Percentiles rank a stretch among this genome's conserved stretches.
Evolutionary conservation across 495 filamentous ascomycete genomes (phyloP).

Genomic region (Trichoderma asperelloides): DNA sequence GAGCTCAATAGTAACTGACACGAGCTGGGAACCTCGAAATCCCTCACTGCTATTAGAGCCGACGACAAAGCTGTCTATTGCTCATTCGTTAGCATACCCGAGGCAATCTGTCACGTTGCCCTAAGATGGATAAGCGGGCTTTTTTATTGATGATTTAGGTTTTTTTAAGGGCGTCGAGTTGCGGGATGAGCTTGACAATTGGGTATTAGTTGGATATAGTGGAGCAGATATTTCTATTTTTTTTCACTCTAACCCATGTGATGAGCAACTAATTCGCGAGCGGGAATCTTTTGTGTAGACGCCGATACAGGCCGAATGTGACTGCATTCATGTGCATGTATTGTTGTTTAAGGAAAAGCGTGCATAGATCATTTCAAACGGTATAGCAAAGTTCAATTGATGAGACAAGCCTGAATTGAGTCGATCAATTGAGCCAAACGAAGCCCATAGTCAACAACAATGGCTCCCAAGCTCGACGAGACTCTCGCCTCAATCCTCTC

Average conservation of each 20-base stretch:
- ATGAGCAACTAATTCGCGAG: not conserved
- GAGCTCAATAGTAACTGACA: not conserved
- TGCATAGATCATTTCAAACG: not conserved
- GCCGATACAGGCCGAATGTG: slow-evolving; percentile 4
- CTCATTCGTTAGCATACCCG: not conserved
- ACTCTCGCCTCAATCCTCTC: slow-evolving; percentile 19
- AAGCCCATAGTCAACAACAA: not conserved
- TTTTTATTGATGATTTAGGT: not conserved
- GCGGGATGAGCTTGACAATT: not conserved
- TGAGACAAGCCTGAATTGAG: not conserved
- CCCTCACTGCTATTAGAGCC: not conserved
- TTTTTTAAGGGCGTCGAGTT: not conserved
- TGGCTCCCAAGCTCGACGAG: slow-evolving; percentile 14
- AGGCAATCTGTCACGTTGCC: not conserved
- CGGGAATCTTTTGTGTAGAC: not conserved
- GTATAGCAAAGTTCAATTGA: slow-evolving; percentile 11
- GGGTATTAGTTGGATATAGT: not conserved
- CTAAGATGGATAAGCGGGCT: not conserved
- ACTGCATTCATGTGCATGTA: not conserved
- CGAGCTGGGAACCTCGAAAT: not conserved
- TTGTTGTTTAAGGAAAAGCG: too few species aligned
- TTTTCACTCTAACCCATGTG: not conserved
- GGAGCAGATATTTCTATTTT: not conserved
- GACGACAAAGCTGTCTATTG: not conserved
- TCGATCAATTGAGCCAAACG: not conserved